These are phyloP conservation scores for Eimeria necatrix DNA, from an alignment of 169 alveolate species.

Conservation along the genomic window DNA sequence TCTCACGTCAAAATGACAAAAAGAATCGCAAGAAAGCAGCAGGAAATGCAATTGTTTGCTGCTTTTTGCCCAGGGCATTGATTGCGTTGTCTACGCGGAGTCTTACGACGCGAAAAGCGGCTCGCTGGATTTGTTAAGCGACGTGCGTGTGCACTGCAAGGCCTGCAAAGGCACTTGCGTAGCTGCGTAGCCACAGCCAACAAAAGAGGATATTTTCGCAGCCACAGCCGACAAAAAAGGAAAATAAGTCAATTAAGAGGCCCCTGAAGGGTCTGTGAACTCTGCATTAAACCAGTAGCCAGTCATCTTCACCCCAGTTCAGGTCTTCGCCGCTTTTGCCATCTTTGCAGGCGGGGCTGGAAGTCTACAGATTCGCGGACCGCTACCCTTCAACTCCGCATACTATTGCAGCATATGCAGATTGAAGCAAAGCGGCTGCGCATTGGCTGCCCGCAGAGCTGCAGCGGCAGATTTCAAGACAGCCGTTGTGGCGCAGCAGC, in stretches of 20 bases:
- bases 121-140: slow-evolving; percentile 32
- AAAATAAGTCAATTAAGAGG: neutral
- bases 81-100: slow-evolving; percentile 84
- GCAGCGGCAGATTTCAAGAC: too few relatives aligned
- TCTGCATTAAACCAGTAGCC: too few relatives aligned
- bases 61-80: slow-evolving; percentile 79
- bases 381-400: slow-evolving; percentile 37
- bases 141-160: neutral
- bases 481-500: too few relatives aligned
- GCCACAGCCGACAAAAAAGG: neutral
- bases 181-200: neutral
- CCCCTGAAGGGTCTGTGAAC: neutral
- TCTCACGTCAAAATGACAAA: neutral
- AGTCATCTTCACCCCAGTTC: too few relatives aligned
- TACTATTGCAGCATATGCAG: neutral
- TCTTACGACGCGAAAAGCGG: slow-evolving; percentile 73
- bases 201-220: neutral
- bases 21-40: neutral
- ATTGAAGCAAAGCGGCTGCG: neutral
- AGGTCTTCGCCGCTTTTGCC: neutral
- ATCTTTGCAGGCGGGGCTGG: slow-evolving; percentile 55
- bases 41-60: too few relatives aligned
- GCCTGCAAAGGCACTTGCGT: neutral
- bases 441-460: too few relatives aligned
- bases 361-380: slow-evolving; percentile 9